Evolutionary conservation across 2,329 filamentous ascomycete genomes (phyloP), one percentile per base, ranked within the genome.

Genomic region (Diaporthe sp.): DNA sequence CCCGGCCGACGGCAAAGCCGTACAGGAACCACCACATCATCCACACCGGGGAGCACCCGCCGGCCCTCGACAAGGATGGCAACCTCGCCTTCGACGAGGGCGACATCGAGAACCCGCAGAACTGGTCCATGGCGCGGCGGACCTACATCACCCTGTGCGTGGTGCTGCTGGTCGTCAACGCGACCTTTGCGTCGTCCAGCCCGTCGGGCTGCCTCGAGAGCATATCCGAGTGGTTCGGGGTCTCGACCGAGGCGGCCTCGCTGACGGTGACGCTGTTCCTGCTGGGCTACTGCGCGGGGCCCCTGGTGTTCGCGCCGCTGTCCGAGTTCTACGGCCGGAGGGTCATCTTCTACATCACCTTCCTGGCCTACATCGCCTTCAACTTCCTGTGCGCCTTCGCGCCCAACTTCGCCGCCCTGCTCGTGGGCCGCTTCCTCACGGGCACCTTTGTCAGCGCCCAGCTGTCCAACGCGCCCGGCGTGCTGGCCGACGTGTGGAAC

Each of bases 231-330:
- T 80, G 86, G 19, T 89, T 91, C 72, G 78, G 82, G 22, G 84
- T 91, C 2, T 90, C 88, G 0, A 77, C 74, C 8, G 86, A 87
- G 75, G 87, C 84, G 3, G 87, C 87, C 0, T 85, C 85, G 2
- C 83, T 91, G 12, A 88, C 88, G 1, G 87, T 90, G 58, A 89
- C 88, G 0, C 80, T 91, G 13, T 91, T 90, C 78, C 83, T 91
- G 37, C 83, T 91, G 5, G 89, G 87, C 2, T 92, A 92, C 80
- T 89, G 88, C 76, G 86, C 88, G 2, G 91, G 91, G 0, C 91
- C 91, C 0, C 82, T 92, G 3, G 67, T 91, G 3, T 92, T 90
- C 78, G 90, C 90, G 1, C 90, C 90, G 0, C 79, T 91, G 28
- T 89, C 86, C 51, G 90, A 92, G 80, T 89, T 91, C 75, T 91